Base-by-base conservation (phyloP, 2,329 filamentous ascomycete species). In the Penicillium sp. region DNA sequence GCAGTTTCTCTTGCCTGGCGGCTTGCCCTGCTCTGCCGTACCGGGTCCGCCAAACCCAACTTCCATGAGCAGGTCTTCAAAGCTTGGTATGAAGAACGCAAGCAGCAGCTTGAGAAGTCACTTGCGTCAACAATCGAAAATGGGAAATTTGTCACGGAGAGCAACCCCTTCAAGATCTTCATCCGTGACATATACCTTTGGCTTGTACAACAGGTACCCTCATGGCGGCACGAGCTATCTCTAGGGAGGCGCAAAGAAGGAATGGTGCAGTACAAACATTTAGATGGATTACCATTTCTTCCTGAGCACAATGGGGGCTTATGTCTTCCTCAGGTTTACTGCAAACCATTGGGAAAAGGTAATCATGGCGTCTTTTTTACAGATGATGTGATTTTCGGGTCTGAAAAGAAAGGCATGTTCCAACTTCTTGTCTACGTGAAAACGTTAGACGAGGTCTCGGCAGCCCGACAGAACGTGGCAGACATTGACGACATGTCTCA, bases 81-180 rank as follows among this genome's bases (percentile, higher is more conserved):
- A 6, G 71, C 65, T 0, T 77, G 75, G 74, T 75, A 73, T 19
- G 55, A 56, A 13, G 75, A 77, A 52, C 71, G 75, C 9, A 75
- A 76, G 51, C 75, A 77, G 55, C 74, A 77, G 55, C 69, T 76
- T 1, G 70, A 75, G 16, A 62, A 60, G 4, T 77, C 75, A 1
- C 61, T 77, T 1, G 70, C 72, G 3, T 60, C 67, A 1, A 77
- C 75, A 0, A 70, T 77, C 31, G 60, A 61, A 11, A 77, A 77
- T 46, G 75, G 73, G 0, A 54, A 67, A 14, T 70, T 74, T 40
- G 70, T 74, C 6, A 76, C 64, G 6, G 70, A 74, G 51, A 57
- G 59, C 1, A 63, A 69, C 27, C 64, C 59, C 0, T 27, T 77
- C 27, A 74, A 74, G 24, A 67, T 69, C 7, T 68, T 73, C 40